phyloP scores from a whole-genome alignment of 2,329 filamentous ascomycete genomes.

The Aspergillus bombycis region DNA sequence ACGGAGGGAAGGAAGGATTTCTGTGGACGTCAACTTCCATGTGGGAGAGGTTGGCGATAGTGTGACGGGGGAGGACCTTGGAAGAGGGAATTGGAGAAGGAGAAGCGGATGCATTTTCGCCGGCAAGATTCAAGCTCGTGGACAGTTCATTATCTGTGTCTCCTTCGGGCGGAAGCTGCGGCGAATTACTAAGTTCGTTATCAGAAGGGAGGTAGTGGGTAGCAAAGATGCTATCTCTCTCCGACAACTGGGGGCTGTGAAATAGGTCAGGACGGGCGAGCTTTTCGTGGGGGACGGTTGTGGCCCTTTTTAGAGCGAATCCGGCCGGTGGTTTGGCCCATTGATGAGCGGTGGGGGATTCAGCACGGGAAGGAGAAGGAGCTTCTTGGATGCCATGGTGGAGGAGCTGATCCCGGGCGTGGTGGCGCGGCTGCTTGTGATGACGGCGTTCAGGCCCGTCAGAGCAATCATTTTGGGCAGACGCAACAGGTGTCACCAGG shows the following conservation, averaged over 20 bases:
- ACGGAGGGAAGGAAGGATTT: conserved; percentile 33
- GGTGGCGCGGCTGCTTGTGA: conserved; percentile 42
- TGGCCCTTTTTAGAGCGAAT: conserved; percentile 40
- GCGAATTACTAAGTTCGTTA: conserved; percentile 45
- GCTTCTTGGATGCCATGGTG: conserved; percentile 34
- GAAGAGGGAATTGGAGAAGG: conserved; percentile 27
- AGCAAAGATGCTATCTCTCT: conserved; percentile 66
- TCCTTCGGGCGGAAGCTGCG: conserved; percentile 38
- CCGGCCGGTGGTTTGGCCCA: conserved; percentile 34
- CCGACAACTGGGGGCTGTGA: conserved; percentile 58
- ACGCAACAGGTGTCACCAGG: conserved; percentile 50
- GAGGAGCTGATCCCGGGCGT: conserved; percentile 31
- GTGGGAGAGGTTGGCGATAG: conserved; percentile 34
- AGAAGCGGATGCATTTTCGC: conserved; percentile 36
- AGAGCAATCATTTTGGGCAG: conserved; percentile 44
- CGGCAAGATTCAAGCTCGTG: conserved; percentile 34
- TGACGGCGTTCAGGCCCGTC: conserved; percentile 26
- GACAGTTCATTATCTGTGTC: conserved; percentile 34
- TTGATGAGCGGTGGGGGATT: conserved; percentile 42
- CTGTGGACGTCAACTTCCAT: conserved; percentile 44
- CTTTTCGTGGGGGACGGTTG: conserved; percentile 35
- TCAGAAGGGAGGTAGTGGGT: conserved; percentile 61
- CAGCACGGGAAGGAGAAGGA: conserved; percentile 36
- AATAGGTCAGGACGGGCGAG: conserved; percentile 28
- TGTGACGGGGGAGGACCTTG: conserved; percentile 34